Conservation (phyloP, 2,329 filamentous ascomycete species). For the Cyphellophora europaea region DNA sequence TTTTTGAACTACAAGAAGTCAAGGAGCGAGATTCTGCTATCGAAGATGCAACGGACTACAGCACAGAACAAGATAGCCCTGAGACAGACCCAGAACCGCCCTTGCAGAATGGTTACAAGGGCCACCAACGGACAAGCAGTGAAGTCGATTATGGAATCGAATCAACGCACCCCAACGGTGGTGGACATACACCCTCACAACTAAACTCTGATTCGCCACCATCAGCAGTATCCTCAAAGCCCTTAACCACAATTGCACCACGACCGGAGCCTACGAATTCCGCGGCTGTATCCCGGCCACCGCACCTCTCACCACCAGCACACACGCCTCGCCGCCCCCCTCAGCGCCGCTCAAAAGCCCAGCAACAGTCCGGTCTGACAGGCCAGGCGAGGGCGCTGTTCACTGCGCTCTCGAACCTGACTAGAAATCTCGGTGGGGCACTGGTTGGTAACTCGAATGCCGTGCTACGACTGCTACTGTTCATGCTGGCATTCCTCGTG, state of each 20-base stretch:
- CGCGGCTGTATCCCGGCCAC: slow-evolving; percentile 5
- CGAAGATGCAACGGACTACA: slow-evolving; percentile 43
- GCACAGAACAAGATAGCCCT: slow-evolving; percentile 51
- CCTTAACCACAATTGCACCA: slow-evolving; percentile 7
- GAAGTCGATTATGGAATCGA: slow-evolving; percentile 65
- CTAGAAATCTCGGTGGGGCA: slow-evolving; percentile 41
- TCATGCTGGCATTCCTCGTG: slow-evolving; percentile 67
- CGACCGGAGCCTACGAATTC: slow-evolving; percentile 7
- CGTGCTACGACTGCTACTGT: slow-evolving; percentile 58
- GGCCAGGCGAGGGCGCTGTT: slow-evolving; percentile 36
- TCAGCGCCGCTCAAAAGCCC: slow-evolving; percentile 4
- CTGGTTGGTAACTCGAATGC: slow-evolving; percentile 47
- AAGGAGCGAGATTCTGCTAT: slow-evolving; percentile 43
- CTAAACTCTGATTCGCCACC: slow-evolving; percentile 13
- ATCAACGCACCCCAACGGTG: slow-evolving; percentile 32
- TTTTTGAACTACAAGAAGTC: slow-evolving; percentile 77
- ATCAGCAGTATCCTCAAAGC: slow-evolving; percentile 6
- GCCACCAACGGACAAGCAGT: slow-evolving; percentile 47
- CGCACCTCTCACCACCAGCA: slow-evolving; percentile 13
- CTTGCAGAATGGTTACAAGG: slow-evolving; percentile 29
- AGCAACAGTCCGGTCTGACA: slow-evolving; percentile 23
- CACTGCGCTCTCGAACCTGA: slow-evolving; percentile 37
- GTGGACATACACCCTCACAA: slow-evolving; percentile 13
- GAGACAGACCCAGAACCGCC: slow-evolving; percentile 33
- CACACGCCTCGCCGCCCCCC: slow-evolving; percentile 10